These are phyloP conservation scores for Yamadazyma trypodendri DNA, from an alignment of 1,139 yeast species.

Conservation along the genomic window DNA sequence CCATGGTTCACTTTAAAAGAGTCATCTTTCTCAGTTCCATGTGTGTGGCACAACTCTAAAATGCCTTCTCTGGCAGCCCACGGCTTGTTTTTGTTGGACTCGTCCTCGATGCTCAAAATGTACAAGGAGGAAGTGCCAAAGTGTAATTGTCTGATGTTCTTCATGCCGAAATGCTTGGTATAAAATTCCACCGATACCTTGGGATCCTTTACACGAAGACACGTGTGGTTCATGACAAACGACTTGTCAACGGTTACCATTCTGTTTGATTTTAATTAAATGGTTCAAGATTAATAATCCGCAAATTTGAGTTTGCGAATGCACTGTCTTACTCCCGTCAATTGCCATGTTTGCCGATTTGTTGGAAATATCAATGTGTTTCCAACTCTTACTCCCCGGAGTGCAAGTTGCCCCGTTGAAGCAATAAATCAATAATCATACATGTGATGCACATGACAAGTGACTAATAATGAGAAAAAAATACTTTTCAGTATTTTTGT, in stretches of 20 bases:
- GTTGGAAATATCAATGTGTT: too few species aligned
- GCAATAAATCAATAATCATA: too few species aligned
- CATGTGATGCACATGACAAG: neutral
- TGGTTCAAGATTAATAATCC: too few species aligned
- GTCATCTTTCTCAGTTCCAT: conserved; percentile 67
- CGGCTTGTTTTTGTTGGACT: conserved; percentile 36
- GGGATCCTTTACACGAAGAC: conserved; percentile 84
- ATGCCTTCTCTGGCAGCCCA: conserved; percentile 73
- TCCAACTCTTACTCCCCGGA: too few species aligned
- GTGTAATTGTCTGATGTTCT: conserved; percentile 51
- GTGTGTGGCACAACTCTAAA: conserved; percentile 79
- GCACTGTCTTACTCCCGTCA: too few species aligned
- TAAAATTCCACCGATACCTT: conserved; percentile 71
- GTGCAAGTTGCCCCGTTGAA: too few species aligned
- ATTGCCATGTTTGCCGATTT: too few species aligned
- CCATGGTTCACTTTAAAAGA: conserved; percentile 70
- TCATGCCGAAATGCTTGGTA: conserved; percentile 72
- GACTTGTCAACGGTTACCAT: conserved; percentile 38
- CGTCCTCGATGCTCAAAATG: conserved; percentile 63
- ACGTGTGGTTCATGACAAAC: conserved; percentile 63
- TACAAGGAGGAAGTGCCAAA: conserved; percentile 65
- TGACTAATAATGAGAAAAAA: neutral
- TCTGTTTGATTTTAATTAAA: neutral
- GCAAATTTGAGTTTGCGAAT: neutral
- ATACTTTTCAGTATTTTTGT: neutral